Conservation (phyloP, 345 rosid species). For the Hibiscus tridactylites region DNA sequence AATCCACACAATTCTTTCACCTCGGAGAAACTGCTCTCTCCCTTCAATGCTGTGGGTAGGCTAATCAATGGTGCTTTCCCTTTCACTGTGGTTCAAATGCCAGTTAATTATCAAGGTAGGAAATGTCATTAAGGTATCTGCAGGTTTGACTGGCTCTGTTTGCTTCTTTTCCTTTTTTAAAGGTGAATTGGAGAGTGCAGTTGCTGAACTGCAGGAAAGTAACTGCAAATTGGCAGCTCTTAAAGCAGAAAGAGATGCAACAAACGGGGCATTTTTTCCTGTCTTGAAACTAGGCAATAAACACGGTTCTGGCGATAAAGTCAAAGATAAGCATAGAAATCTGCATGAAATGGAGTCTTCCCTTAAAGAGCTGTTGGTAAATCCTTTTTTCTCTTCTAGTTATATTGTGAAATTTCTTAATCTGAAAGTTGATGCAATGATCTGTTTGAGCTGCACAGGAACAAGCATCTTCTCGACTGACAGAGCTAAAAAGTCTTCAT, state of each 20-base stretch:
- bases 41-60: not conserved
- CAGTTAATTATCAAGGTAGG: not conserved
- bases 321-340: conserved; percentile 67
- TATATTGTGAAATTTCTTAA: conserved; percentile 15
- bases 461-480: conserved; percentile 55
- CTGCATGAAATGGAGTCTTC: conserved; percentile 65
- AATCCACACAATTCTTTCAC: not conserved
- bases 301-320: conserved; percentile 47
- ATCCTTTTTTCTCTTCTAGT: conserved; percentile 10
- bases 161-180: conserved; percentile 20
- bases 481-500: conserved; percentile 64
- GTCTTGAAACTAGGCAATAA: conserved; percentile 60
- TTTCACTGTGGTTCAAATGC: not conserved
- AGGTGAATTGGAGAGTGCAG: conserved; percentile 74
- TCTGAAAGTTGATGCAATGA: conserved; percentile 9
- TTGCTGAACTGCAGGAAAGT: conserved; percentile 58
- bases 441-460: conserved; percentile 41
- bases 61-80: not conserved
- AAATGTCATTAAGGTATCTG: conserved; percentile 8
- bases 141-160: conserved; percentile 4
- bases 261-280: conserved; percentile 73
- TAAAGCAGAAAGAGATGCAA: conserved; percentile 78
- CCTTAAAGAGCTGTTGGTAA: conserved; percentile 65
- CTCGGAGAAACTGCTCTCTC: not conserved
- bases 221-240: conserved; percentile 59